These are phyloP conservation scores for Thielaviopsis cerberus DNA, from an alignment of 2,329 filamentous ascomycete species.

Conservation along the genomic window DNA sequence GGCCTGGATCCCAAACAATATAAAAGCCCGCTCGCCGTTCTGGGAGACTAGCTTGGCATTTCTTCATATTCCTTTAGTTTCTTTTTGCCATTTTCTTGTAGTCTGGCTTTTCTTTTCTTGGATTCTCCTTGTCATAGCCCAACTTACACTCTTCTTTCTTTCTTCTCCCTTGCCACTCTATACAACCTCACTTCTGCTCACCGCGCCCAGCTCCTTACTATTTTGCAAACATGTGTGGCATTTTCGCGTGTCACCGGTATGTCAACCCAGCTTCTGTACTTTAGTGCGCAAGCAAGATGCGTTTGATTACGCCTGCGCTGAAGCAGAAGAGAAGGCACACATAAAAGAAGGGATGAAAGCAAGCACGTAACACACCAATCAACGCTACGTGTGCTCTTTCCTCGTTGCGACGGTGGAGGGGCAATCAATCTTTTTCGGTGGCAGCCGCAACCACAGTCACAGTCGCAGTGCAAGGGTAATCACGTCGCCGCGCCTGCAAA, in stretches of 20 bases:
- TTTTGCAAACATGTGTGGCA: constrained; percentile 59
- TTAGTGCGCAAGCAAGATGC: not conserved
- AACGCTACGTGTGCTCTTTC: not conserved
- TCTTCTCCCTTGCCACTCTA: not conserved
- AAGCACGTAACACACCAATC: not conserved
- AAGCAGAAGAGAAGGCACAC: not conserved
- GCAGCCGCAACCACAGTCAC: no score
- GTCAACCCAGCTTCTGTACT: constrained; percentile 18
- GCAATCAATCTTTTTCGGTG: not conserved
- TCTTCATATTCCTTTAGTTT: not conserved
- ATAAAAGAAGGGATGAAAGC: not conserved
- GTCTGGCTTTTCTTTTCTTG: not conserved
- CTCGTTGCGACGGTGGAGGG: not conserved
- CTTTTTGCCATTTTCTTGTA: not conserved
- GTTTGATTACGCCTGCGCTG: not conserved
- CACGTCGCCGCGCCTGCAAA: not conserved
- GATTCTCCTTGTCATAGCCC: not conserved
- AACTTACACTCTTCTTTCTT: not conserved
- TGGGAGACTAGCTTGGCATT: not conserved
- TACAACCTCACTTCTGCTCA: not conserved
- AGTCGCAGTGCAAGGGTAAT: not conserved
- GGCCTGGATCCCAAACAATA: not conserved
- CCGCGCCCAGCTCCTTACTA: not conserved
- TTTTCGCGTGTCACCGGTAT: constrained; percentile 86
- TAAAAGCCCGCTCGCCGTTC: not conserved